Evolutionary conservation across 2,329 filamentous ascomycete species (phyloP).

Genomic region (Epichloe amarillans): DNA sequence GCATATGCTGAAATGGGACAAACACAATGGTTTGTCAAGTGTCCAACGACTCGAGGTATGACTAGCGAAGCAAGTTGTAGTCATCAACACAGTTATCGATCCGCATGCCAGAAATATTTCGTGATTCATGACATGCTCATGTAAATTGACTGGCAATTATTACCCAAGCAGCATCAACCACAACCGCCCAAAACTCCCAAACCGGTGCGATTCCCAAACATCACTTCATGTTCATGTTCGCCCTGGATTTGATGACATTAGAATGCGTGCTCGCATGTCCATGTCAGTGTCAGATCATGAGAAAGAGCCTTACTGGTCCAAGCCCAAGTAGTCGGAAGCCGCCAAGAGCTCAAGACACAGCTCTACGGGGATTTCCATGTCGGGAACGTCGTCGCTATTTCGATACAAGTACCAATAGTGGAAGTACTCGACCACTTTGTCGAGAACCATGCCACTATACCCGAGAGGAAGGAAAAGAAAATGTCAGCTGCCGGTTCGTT

Average conservation of each 20-base stretch:
- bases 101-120: background rate
- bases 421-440: slow-evolving; percentile 73
- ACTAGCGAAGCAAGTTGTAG: background rate
- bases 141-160: background rate
- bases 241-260: slow-evolving; percentile 19
- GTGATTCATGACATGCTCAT: background rate
- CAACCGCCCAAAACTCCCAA: background rate
- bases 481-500: slow-evolving; percentile 5
- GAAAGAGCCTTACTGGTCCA: slow-evolving; percentile 37
- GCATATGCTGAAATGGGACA: slow-evolving; percentile 40
- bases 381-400: slow-evolving; percentile 57
- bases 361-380: slow-evolving; percentile 71
- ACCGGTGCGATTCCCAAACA: background rate
- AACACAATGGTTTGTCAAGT: background rate
- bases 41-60: background rate
- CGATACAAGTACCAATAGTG: slow-evolving; percentile 69
- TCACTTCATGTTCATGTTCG: slow-evolving; percentile 26
- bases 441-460: slow-evolving; percentile 55
- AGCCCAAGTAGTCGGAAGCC: slow-evolving; percentile 62
- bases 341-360: slow-evolving; percentile 65
- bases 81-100: background rate
- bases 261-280: slow-evolving; percentile 17
- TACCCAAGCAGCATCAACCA: background rate
- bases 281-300: background rate
- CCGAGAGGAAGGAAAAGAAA: slow-evolving; percentile 3